Percentiles rank a stretch among this genome's conserved stretches.
Conservation (phyloP, 2,329 filamentous ascomycete genomes). For the Curvularia spicifera region DNA sequence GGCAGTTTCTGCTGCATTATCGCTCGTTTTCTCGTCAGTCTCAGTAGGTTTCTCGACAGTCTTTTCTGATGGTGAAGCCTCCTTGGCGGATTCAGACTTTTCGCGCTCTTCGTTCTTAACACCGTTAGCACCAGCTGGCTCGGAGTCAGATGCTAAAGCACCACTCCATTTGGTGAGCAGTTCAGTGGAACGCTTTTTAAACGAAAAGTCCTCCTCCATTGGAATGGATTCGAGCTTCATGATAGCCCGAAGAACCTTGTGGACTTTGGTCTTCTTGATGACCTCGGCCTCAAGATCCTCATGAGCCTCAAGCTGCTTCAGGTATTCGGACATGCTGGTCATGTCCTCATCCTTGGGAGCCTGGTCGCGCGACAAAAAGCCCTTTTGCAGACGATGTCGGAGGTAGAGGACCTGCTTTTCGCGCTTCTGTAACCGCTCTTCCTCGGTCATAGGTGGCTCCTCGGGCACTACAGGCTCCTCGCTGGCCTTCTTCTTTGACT, state of each 20-base stretch:
- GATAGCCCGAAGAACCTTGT: conserved; percentile 96
- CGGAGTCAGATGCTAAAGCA: conserved; percentile 60
- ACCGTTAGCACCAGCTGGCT: conserved; percentile 41
- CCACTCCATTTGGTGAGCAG: conserved; percentile 91
- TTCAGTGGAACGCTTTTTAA: conserved; percentile 81
- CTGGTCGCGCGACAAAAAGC: conserved; percentile 83
- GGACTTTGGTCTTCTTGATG: conserved; percentile 92
- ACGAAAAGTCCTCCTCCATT: conserved; percentile 84
- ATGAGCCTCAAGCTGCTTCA: conserved; percentile 81
- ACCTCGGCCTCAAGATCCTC: conserved; percentile 85
- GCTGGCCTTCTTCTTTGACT: conserved; percentile 58
- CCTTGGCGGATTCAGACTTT: conserved; percentile 45
- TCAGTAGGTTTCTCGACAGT: conserved; percentile 26
- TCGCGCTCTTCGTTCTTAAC: conserved; percentile 48
- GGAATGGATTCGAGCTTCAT: conserved; percentile 81
- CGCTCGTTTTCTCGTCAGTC: conserved; percentile 22
- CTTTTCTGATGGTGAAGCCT: conserved; percentile 44
- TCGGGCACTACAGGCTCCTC: conserved; percentile 57
- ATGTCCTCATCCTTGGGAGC: conserved; percentile 87
- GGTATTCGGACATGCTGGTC: conserved; percentile 76
- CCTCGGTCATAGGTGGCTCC: conserved; percentile 61
- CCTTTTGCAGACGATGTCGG: conserved; percentile 92
- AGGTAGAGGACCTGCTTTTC: conserved; percentile 83
- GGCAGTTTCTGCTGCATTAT: conserved; percentile 31
- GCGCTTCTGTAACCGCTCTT: conserved; percentile 63